Conservation (phyloP, 768 basidiomycete species). For the Glaciozyma martinii region DNA sequence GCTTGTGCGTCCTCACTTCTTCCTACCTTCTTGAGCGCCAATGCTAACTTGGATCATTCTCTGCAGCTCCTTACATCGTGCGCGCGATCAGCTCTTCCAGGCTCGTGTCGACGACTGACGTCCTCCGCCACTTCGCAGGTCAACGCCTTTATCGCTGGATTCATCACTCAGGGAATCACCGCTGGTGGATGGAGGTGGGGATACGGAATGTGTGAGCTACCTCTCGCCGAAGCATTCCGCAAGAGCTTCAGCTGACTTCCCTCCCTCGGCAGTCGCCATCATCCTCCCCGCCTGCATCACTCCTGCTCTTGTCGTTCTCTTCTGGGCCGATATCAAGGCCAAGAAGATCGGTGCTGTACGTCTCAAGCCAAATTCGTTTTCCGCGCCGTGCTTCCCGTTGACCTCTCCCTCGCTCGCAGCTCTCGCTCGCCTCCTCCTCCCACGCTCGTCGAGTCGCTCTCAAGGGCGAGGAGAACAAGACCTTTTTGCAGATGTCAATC, state of each 20-base stretch:
- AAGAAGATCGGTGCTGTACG: conserved; percentile 1
- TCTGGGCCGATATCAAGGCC: conserved; percentile 3
- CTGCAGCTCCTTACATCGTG: conserved; percentile 1
- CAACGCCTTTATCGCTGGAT: not conserved
- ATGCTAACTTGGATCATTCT: not conserved
- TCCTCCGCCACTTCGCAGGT: not conserved
- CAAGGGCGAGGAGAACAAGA: not conserved
- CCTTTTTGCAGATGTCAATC: not conserved
- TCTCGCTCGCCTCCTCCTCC: not conserved
- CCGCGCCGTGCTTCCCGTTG: not conserved
- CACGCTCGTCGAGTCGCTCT: not conserved
- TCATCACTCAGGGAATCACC: not conserved
- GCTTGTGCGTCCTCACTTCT: not conserved
- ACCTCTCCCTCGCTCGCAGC: not conserved
- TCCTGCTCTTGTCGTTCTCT: not conserved
- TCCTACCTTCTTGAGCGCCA: not conserved
- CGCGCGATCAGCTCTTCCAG: not conserved
- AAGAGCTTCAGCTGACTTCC: not conserved
- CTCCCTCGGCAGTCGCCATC: not conserved
- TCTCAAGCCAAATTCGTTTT: not conserved
- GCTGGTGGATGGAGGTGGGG: not conserved
- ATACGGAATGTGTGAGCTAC: not conserved
- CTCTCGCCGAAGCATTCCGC: no score
- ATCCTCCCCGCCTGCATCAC: not conserved
- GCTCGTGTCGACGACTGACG: not conserved